Evolutionary conservation across 164 flowering plant genomes (phyloP), one percentile per base, ranked within the genome.

Genomic region (Paratinospora sagittata): DNA sequence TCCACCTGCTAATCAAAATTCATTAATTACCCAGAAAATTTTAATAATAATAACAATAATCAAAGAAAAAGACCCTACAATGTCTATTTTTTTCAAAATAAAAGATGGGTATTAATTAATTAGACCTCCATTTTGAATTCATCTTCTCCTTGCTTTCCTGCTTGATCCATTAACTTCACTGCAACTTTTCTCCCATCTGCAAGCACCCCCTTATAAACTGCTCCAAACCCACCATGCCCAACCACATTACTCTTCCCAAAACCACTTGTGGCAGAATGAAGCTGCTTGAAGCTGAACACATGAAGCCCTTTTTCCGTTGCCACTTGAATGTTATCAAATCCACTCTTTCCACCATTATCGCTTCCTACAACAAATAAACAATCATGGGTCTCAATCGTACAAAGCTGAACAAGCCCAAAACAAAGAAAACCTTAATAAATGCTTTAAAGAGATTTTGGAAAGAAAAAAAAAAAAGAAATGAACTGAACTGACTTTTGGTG

Each of bases 161-260:
- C 89, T 23, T 76, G 84, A 80, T 92, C 96, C 97, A 95, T 90
- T 70, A 92, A 78, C 80, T 95, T 95, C 68, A 95, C 85, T 4
- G 97, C 98, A 77, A 91, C 83, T 73, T 90, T 93, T 69, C 89
- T 82, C 17, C 97, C 99, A 82, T 90, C 85, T 36, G 74, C 73
- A 60, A 96, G 93, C 47, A 89, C 92, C 63, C 98, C 99, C 62
- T 88, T 81, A 74, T 91, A 96, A 8, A 96, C 99, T 1, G 81
- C 80, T 33, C 98, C 98, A 73, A 96, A 96, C 12, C 90, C 90
- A 65, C 99, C 98, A 75, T 90, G 96, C 2, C 99, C 98, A 75
- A 95, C 82, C 66, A 91, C 86, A 83, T 93, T 89, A 9, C 87
- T 80, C 83, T 91, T 91, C 75, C 92, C 84, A 65, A 96, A 96